These are phyloP conservation scores for Sphagnum fallax DNA, from an alignment of 228 moss, liverwort and hornwort genomes.

Conservation along the genomic window DNA sequence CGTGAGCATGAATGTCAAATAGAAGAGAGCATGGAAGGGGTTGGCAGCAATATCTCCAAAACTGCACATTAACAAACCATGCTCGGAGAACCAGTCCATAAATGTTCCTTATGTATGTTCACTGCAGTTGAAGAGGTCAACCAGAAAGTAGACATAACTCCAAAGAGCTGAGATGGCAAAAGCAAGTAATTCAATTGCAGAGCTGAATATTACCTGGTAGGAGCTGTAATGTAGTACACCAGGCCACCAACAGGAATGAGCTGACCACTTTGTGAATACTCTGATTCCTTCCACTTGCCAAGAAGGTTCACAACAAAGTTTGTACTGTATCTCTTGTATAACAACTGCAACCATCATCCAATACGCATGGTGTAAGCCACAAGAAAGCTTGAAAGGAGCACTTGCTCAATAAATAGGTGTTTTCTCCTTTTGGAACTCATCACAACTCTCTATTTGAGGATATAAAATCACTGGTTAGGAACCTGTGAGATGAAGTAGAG, in stretches of 20 bases:
- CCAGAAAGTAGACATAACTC: too few species aligned
- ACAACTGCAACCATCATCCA: constrained; percentile 31
- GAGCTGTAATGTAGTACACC: constrained; percentile 90
- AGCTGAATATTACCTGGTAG: constrained; percentile 55
- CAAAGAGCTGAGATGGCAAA: too few species aligned
- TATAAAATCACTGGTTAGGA: too few species aligned
- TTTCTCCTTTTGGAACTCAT: too few species aligned
- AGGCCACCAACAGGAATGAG: constrained; percentile 92
- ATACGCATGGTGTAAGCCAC: not conserved
- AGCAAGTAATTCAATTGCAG: too few species aligned
- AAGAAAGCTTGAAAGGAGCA: not conserved
- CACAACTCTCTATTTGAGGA: too few species aligned
- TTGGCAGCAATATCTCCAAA: constrained; percentile 76
- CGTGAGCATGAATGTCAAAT: constrained; percentile 92
- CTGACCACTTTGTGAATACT: constrained; percentile 88
- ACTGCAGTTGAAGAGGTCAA: too few species aligned
- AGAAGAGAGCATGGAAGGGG: constrained; percentile 91
- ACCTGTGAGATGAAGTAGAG: constrained; percentile 98
- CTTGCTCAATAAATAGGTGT: too few species aligned
- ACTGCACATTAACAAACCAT: constrained; percentile 24
- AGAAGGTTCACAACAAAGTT: constrained; percentile 80
- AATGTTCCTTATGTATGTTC: too few species aligned
- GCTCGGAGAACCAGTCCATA: too few species aligned
- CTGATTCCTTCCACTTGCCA: constrained; percentile 90
- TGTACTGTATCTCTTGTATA: constrained; percentile 68